Evolutionary conservation across 2,329 filamentous ascomycete genomes (phyloP).

Genomic region (Nemania bipapillata): DNA sequence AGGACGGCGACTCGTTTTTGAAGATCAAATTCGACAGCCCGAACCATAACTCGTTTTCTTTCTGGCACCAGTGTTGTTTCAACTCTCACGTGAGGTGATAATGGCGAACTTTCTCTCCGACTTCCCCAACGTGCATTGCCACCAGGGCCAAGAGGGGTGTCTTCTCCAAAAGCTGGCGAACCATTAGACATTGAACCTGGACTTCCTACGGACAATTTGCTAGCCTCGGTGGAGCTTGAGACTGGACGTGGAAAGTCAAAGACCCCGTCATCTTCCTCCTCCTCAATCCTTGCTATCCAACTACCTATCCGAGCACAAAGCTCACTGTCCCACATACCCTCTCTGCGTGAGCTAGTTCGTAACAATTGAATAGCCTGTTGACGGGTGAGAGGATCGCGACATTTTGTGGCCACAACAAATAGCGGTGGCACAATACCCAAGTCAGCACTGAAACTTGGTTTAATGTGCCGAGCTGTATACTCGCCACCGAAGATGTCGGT

Average conservation of each 20-base stretch:
- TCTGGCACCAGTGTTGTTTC: conserved; percentile 58
- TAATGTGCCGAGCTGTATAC: conserved; percentile 63
- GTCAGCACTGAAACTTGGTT: conserved; percentile 71
- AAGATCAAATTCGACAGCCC: conserved; percentile 67
- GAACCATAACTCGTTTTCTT: conserved; percentile 66
- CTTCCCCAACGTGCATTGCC: conserved; percentile 59
- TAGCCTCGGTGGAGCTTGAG: conserved; percentile 48
- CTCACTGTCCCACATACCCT: conserved; percentile 76
- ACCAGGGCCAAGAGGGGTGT: conserved; percentile 55
- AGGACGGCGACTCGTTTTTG: conserved; percentile 62
- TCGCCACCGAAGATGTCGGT: conserved; percentile 56
- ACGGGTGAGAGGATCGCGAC: conserved; percentile 66
- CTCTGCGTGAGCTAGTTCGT: conserved; percentile 68
- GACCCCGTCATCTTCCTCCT: conserved; percentile 59
- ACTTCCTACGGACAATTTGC: conserved; percentile 43
- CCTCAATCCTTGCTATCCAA: conserved; percentile 67
- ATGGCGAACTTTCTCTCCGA: conserved; percentile 42
- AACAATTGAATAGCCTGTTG: conserved; percentile 71
- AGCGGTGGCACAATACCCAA: conserved; percentile 72
- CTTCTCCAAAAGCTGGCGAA: conserved; percentile 53
- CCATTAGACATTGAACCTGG: conserved; percentile 42
- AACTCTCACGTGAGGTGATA: conserved; percentile 37
- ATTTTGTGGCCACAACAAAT: conserved; percentile 74
- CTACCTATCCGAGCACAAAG: conserved; percentile 65
- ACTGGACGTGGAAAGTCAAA: conserved; percentile 45